Evolutionary conservation across 495 filamentous ascomycete genomes (phyloP).

Genomic region (Penicillium waksmanii): DNA sequence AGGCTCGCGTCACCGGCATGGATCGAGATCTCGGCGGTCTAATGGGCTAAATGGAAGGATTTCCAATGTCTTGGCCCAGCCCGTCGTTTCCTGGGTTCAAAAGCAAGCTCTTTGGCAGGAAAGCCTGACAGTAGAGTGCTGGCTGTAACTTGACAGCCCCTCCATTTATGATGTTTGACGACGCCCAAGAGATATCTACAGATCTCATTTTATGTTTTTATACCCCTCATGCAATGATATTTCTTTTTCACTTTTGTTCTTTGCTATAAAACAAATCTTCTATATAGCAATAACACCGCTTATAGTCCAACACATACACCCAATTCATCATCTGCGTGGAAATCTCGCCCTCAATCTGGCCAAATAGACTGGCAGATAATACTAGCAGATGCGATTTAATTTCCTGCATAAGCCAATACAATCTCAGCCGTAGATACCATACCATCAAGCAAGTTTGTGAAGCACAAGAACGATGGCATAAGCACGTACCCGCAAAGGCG

Average conservation of each 20-base stretch:
- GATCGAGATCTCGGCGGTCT: slow-evolving; percentile 78
- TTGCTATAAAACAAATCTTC: background rate
- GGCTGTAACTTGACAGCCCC: background rate
- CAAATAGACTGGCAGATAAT: too few species aligned
- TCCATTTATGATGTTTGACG: slow-evolving; percentile 8
- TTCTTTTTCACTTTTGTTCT: background rate
- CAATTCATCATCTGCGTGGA: too few species aligned
- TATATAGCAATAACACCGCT: background rate
- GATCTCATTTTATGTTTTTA: background rate
- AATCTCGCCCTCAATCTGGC: too few species aligned
- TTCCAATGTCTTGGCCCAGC: background rate
- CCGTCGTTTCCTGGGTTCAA: background rate
- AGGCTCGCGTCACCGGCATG: slow-evolving; percentile 77
- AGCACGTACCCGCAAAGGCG: slow-evolving; percentile 2
- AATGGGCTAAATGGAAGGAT: slow-evolving; percentile 44
- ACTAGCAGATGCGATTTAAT: too few species aligned
- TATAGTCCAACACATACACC: too few species aligned
- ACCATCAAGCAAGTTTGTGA: background rate
- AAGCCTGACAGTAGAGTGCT: too few species aligned
- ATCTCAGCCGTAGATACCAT: too few species aligned
- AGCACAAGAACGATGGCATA: background rate
- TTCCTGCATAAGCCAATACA: too few species aligned
- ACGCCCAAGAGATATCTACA: slow-evolving; percentile 1
- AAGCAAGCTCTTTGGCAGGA: background rate
- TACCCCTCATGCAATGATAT: background rate